Conservation (phyloP, 768 basidiomycete species). For the Kwoniella mangroviensis region DNA sequence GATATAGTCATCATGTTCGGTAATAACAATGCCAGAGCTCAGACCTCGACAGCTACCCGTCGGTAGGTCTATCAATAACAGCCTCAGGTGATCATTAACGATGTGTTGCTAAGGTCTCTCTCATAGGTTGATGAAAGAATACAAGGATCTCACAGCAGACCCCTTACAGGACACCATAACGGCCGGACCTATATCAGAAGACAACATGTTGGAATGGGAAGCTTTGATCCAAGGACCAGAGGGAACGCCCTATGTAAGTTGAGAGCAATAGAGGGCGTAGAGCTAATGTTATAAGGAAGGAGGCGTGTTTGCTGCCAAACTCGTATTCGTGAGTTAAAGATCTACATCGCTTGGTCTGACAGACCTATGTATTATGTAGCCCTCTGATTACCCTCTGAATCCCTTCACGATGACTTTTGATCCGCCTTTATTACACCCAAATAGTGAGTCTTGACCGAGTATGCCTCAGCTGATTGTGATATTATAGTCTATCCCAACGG, state of each 20-base stretch:
- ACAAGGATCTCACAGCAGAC: conserved; percentile 58
- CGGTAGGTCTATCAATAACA: conserved; percentile 25
- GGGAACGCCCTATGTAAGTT: conserved; percentile 86
- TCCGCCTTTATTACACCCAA: conserved; percentile 95
- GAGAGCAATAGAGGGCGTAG: neutral
- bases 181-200: conserved; percentile 87
- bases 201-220: conserved; percentile 96
- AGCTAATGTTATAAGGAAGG: conserved; percentile 70
- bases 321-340: conserved; percentile 77
- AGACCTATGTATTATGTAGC: conserved; percentile 63
- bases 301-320: conserved; percentile 87
- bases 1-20: conserved; percentile 31
- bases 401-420: conserved; percentile 99
- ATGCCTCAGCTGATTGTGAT: neutral
- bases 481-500: conserved; percentile 90
- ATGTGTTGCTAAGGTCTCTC: neutral
- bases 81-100: neutral
- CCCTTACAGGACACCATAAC: conserved; percentile 76
- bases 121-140: conserved; percentile 56
- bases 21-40: conserved; percentile 42
- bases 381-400: conserved; percentile 90
- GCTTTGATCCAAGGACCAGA: conserved; percentile 91
- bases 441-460: conserved; percentile 67
- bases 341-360: neutral
- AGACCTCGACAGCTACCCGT: conserved; percentile 49